Conservation (phyloP, 2,329 filamentous ascomycete species). For the Neonectria hederae region DNA sequence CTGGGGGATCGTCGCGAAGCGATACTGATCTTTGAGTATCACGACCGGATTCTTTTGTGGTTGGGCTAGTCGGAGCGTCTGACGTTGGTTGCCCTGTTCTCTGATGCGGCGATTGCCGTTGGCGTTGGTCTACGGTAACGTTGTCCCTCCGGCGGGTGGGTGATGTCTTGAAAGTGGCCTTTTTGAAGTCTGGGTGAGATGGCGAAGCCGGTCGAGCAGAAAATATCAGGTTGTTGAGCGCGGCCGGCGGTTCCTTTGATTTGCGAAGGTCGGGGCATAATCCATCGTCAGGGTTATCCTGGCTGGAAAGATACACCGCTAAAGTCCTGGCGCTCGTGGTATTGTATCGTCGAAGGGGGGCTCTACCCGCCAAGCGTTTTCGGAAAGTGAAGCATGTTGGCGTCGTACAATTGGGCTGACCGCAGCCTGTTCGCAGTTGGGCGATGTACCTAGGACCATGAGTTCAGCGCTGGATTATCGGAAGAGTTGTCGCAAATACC, state of each 20-base stretch:
- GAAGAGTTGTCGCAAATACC: slow-evolving; percentile 54
- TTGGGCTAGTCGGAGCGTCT: background rate
- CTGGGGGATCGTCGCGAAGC: background rate
- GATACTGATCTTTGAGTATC: background rate
- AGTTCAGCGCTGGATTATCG: slow-evolving; percentile 21
- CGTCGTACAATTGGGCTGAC: slow-evolving; percentile 72
- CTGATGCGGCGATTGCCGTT: slow-evolving; percentile 8
- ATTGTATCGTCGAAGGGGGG: slow-evolving; percentile 81
- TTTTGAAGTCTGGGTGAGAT: slow-evolving; percentile 33
- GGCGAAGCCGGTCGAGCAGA: slow-evolving; percentile 38
- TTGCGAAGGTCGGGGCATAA: slow-evolving; percentile 68
- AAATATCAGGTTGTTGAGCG: slow-evolving; percentile 60
- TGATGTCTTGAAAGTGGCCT: slow-evolving; percentile 13
- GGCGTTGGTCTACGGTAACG: slow-evolving; percentile 3
- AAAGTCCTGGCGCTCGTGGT: slow-evolving; percentile 83
- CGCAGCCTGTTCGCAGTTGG: slow-evolving; percentile 86
- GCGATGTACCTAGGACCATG: slow-evolving; percentile 71
- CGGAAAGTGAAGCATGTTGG: slow-evolving; percentile 84
- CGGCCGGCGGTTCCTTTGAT: slow-evolving; percentile 55
- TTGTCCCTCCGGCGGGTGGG: slow-evolving; percentile 18
- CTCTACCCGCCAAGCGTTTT: slow-evolving; percentile 70
- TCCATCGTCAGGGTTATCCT: slow-evolving; percentile 77
- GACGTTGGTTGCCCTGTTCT: background rate
- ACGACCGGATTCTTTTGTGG: background rate
- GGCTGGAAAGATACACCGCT: slow-evolving; percentile 81